Conservation (phyloP, 2,329 filamentous ascomycete species). For the Cordyceps cateniannulata region DNA sequence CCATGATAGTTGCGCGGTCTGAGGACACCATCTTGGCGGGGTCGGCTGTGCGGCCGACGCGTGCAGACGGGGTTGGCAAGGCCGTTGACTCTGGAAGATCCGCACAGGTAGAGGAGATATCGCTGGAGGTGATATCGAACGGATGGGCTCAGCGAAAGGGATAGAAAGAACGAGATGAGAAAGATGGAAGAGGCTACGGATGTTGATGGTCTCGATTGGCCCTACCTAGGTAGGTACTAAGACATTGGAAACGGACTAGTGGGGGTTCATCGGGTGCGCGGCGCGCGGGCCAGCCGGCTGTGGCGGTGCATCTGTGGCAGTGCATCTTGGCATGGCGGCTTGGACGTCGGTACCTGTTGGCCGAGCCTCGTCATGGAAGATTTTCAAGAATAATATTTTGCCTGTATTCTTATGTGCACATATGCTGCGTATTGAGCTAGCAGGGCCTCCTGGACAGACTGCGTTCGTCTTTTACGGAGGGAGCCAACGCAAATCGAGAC, state of each 20-base stretch:
- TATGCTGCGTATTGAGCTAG: no score
- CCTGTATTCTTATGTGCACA: no score
- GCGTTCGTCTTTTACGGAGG: no score
- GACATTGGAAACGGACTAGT: not conserved
- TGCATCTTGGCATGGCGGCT: not conserved
- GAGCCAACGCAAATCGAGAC: no score
- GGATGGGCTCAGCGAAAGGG: no score
- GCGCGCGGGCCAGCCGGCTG: not conserved
- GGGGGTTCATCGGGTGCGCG: not conserved
- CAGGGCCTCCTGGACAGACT: no score
- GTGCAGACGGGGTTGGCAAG: not conserved
- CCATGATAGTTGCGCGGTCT: conserved; percentile 54
- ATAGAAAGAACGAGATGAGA: no score
- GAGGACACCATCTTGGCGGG: conserved; percentile 33
- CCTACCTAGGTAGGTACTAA: no score
- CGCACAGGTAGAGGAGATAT: not conserved
- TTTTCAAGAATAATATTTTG: no score
- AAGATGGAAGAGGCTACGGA: not conserved
- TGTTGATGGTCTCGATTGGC: not conserved
- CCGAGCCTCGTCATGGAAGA: no score
- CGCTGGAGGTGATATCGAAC: not conserved
- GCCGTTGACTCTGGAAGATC: not conserved
- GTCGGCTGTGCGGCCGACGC: not conserved
- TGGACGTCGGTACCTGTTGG: no score
- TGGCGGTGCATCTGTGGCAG: not conserved